Conservation (phyloP, 2,329 filamentous ascomycete genomes). For the Coniella vitis region DNA sequence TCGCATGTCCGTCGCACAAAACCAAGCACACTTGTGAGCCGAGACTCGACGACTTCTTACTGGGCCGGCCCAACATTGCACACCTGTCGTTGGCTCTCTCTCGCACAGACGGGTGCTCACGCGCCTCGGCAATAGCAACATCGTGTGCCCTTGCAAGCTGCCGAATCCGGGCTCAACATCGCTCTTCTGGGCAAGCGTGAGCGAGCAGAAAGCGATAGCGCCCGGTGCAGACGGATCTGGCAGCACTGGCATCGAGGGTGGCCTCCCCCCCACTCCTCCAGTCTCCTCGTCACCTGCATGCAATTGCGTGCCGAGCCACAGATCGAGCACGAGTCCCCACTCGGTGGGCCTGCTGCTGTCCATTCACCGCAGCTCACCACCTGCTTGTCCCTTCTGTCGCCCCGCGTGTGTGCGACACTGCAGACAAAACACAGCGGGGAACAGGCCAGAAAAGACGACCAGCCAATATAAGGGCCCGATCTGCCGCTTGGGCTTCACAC, state of each 20-base stretch:
- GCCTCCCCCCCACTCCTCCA: background rate
- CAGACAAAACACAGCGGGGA: constrained; percentile 28
- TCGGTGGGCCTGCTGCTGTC: background rate
- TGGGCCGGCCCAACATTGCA: background rate
- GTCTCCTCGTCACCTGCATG: constrained; percentile 9
- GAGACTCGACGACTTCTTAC: background rate
- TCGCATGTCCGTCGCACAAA: no score
- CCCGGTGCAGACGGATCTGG: constrained; percentile 6
- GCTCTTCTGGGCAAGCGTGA: background rate
- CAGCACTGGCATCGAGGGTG: background rate
- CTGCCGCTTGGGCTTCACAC: constrained; percentile 35
- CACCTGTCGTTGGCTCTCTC: no score
- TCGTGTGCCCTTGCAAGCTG: constrained; percentile 2
- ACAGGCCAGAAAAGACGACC: constrained; percentile 29
- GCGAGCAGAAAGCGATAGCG: constrained; percentile 6
- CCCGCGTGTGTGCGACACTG: constrained; percentile 26
- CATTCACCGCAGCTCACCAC: background rate
- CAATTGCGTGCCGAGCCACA: constrained; percentile 9
- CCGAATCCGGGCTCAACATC: constrained; percentile 1
- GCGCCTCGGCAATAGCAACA: background rate
- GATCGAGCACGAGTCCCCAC: constrained; percentile 8
- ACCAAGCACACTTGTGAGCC: background rate
- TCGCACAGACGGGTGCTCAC: no score
- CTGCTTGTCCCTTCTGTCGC: constrained; percentile 3
- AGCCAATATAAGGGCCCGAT: constrained; percentile 48